Evolutionary conservation across 345 rosid species (phyloP), one percentile per base, ranked within the genome.

Genomic region (Arabidopsis thaliana): DNA sequence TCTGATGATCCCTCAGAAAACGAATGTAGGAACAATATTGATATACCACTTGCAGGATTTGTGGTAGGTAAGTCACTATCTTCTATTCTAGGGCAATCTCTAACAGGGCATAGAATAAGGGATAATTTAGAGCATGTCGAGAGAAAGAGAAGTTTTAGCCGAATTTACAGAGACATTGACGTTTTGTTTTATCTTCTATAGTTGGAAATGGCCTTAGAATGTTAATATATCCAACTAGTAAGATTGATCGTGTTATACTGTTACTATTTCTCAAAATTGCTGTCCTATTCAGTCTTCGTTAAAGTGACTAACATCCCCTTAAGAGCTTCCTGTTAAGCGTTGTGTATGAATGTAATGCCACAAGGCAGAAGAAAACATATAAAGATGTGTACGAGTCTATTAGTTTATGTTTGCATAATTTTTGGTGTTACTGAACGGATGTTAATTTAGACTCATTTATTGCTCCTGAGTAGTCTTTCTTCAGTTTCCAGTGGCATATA

Each of bases 1-100:
- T 71, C 81, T 13, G 73, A 82, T 55, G 75, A 68, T 59, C 55
- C 65, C 56, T 69, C 78, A 24, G 64, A 10, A 66, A 23, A 52
- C 28, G 22, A 73, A 61, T 62, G 30, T 60, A 53, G 70, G 65
- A 62, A 62, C 46, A 80, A 14, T 78, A 65, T 94, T 51, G 81
- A 84, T 69, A 88, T 94, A 80, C 91, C 95, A 52, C 82, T 94
- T 59, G 91, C 87, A 52, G 87, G 91, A 56, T 86, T 94, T 85
- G 78, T 86, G 61, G 67, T 91, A 66, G 97, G 98, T 90, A 82
- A 85, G 85, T 74, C 82, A 16, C 70, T 64, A 16, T 55, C 42
- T 22, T 63, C 69, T 63, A 33, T 61, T 65, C 33, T 63, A 52
- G 45, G 36, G 46, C 4, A 23, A n/a, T n/a, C 37, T 20, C 7